These are phyloP conservation scores for Rhinocladiella similis DNA, from an alignment of 2,329 filamentous ascomycete species.

Conservation along the genomic window DNA sequence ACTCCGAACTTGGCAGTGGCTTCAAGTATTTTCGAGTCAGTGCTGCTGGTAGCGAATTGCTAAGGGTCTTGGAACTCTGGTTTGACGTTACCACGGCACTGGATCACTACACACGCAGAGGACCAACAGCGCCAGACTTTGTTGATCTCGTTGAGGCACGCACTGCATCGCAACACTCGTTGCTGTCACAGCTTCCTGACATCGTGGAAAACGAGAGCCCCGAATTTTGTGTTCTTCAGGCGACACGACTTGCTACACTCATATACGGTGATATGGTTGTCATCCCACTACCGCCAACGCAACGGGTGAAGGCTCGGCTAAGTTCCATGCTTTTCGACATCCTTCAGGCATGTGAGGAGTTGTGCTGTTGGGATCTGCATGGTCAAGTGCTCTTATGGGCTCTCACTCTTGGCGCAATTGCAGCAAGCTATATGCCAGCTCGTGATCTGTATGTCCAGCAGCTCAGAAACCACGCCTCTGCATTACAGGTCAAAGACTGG, in stretches of 20 bases:
- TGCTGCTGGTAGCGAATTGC: conserved; percentile 4
- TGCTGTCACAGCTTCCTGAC: conserved; percentile 11
- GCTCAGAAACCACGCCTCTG: conserved; percentile 8
- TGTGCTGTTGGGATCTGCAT: conserved; percentile 16
- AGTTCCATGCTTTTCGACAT: conserved; percentile 13
- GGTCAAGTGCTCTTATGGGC: conserved; percentile 20
- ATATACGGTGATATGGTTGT: conserved; percentile 24
- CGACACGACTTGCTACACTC: conserved; percentile 14
- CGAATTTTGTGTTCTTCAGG: conserved; percentile 11
- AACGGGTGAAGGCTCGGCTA: conserved; percentile 15
- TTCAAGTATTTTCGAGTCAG: conserved; percentile 20
- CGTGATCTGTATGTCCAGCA: conserved; percentile 18
- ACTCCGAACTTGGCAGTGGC: conserved; percentile 18
- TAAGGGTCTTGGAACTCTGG: conserved; percentile 10
- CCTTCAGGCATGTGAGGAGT: conserved; percentile 9
- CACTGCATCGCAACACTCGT: conserved; percentile 17
- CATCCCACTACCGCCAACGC: conserved; percentile 18
- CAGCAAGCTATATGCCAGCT: conserved; percentile 9
- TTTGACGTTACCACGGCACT: conserved; percentile 18
- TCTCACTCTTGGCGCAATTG: conserved; percentile 18
- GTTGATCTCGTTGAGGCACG: conserved; percentile 20
- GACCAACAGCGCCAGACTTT: conserved; percentile 20
- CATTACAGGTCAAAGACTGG: conserved; percentile 17
- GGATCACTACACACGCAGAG: conserved; percentile 19
- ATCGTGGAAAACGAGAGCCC: not conserved